Evolutionary conservation across 2,329 filamentous ascomycete species (phyloP).

Genomic region (Verticillium klebahnii): DNA sequence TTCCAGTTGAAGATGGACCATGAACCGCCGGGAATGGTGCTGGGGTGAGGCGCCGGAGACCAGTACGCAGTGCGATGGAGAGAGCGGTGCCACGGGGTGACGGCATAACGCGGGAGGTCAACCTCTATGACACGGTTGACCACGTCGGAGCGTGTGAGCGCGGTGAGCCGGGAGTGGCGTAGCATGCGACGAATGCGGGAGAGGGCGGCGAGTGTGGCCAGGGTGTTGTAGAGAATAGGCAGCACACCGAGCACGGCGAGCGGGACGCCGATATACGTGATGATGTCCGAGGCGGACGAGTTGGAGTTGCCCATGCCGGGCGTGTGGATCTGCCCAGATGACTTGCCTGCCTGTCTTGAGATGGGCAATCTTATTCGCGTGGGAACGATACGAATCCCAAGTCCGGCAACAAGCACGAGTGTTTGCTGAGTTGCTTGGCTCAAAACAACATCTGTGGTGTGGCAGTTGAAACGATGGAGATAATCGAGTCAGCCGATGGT

Average conservation of each 20-base stretch:
- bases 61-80: constrained; percentile 53
- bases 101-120: constrained; percentile 59
- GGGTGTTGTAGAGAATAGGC: constrained; percentile 62
- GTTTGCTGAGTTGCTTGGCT: no score
- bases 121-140: constrained; percentile 64
- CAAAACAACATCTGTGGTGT: no score
- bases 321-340: background rate
- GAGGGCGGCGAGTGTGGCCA: constrained; percentile 54
- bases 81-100: constrained; percentile 55
- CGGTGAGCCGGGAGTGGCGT: constrained; percentile 49
- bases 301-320: background rate
- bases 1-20: constrained; percentile 66
- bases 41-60: constrained; percentile 45
- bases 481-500: no score
- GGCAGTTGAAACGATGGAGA: no score
- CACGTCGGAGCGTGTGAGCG: constrained; percentile 57
- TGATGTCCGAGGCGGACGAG: constrained; percentile 3
- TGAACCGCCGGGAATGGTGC: constrained; percentile 52
- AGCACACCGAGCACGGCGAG: constrained; percentile 55
- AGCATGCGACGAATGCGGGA: constrained; percentile 58
- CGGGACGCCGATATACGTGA: constrained; percentile 28
- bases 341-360: no score
- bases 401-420: no score
- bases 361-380: background rate
- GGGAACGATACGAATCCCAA: no score